A percentile compares a stretch with the other conserved stretches of the same genome.
phyloP scores from a whole-genome alignment of 768 basidiomycete genomes.

The Coprinopsis cinerea region DNA sequence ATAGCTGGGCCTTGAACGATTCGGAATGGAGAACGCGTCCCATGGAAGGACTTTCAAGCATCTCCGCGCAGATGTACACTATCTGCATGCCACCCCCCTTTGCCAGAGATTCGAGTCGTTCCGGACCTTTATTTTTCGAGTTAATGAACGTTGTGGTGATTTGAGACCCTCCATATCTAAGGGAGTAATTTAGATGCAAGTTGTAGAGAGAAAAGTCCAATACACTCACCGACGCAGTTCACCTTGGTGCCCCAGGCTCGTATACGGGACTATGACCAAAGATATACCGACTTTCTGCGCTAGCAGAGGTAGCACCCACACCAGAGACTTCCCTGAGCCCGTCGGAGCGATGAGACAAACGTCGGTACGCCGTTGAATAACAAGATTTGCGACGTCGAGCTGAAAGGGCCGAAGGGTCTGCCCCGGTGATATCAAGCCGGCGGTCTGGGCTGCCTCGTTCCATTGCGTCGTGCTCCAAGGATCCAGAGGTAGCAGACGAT shows the following conservation, averaged over 20 bases:
- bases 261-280: constrained; percentile 19
- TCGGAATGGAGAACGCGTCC: constrained; percentile 14
- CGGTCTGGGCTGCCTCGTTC: neutral
- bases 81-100: constrained; percentile 11
- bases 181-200: neutral
- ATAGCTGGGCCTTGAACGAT: constrained; percentile 14
- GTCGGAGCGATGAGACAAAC: constrained; percentile 18
- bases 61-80: constrained; percentile 20
- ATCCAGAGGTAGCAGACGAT: too few species aligned
- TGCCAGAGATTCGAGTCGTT: constrained; percentile 11
- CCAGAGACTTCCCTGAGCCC: constrained; percentile 18
- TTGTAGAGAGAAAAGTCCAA: neutral
- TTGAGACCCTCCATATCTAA: constrained; percentile 2
- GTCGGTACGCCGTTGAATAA: constrained; percentile 13
- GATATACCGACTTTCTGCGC: constrained; percentile 16
- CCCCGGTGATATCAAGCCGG: neutral
- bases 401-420: constrained; percentile 11
- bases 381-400: constrained; percentile 14
- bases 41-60: constrained; percentile 21
- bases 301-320: constrained; percentile 17
- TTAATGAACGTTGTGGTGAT: constrained; percentile 10
- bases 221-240: constrained; percentile 10
- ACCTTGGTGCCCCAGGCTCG: constrained; percentile 19
- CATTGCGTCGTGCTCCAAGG: neutral
- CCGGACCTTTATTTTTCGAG: constrained; percentile 7